A percentile compares a stretch with the other conserved stretches of the same genome.
These are phyloP conservation scores for Cytospora chrysosperma DNA, from an alignment of 2,329 filamentous ascomycete genomes.

Conservation along the genomic window DNA sequence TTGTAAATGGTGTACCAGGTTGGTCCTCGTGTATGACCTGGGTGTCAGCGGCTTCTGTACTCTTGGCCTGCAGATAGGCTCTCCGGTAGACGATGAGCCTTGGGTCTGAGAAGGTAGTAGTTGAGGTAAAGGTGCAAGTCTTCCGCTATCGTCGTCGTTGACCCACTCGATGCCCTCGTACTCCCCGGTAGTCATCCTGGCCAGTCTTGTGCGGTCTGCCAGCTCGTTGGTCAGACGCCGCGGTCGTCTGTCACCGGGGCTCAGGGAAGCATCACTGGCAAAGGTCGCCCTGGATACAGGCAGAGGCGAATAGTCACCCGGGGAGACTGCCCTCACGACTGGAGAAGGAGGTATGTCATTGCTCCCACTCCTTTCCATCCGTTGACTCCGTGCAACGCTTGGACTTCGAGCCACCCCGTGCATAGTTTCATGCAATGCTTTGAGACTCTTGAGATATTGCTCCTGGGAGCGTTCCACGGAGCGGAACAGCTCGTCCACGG, in stretches of 20 bases:
- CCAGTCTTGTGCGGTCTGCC: conserved; percentile 3
- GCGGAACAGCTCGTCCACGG: conserved; percentile 15
- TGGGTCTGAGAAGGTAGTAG: not conserved
- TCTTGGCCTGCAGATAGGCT: conserved; percentile 4
- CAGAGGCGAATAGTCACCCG: conserved; percentile 1
- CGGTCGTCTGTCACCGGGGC: conserved; percentile 1
- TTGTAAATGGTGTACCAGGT: conserved; percentile 17
- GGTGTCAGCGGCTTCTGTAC: conserved; percentile 8
- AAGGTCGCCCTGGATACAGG: conserved; percentile 2
- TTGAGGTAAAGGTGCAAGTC: conserved; percentile 18
- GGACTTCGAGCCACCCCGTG: not conserved
- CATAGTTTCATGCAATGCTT: conserved; percentile 1
- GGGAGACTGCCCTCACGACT: not conserved
- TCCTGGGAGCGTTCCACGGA: conserved; percentile 12
- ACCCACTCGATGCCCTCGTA: conserved; percentile 4
- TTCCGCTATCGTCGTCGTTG: conserved; percentile 4
- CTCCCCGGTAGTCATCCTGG: conserved; percentile 5
- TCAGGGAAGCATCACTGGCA: conserved; percentile 1
- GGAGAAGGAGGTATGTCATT: conserved; percentile 16
- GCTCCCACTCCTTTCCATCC: conserved; percentile 15
- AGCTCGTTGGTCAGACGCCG: conserved; percentile 17
- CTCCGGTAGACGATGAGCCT: not conserved
- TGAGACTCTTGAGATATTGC: conserved; percentile 16
- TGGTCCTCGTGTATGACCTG: conserved; percentile 5
- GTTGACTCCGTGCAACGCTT: not conserved